These are phyloP conservation scores for Tulasnella calospora DNA, from an alignment of 768 basidiomycete genomes.

Conservation along the genomic window DNA sequence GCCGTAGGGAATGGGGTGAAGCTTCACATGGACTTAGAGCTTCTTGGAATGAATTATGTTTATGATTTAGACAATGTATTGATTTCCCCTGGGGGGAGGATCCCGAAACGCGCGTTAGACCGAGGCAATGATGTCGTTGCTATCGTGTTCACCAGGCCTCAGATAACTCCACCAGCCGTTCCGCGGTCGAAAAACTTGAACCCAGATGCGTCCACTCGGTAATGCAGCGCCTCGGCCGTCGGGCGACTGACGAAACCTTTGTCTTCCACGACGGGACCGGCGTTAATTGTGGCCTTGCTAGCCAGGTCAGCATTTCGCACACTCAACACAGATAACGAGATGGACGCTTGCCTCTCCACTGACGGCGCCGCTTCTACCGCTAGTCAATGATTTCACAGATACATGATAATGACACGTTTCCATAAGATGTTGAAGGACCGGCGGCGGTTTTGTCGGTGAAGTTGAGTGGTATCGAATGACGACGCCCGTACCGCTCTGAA, in stretches of 20 bases:
- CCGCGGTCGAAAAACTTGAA: slow-evolving; percentile 11
- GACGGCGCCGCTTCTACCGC: slow-evolving; percentile 14
- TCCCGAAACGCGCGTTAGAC: too few species aligned
- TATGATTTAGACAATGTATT: too few species aligned
- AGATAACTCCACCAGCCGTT: neutral
- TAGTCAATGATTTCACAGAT: neutral
- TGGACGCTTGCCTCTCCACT: slow-evolving; percentile 1
- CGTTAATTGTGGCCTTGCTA: neutral
- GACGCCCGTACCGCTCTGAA: neutral
- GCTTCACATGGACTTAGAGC: too few species aligned
- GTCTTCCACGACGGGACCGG: slow-evolving; percentile 6
- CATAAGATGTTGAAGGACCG: neutral
- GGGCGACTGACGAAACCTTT: neutral
- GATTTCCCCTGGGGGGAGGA: too few species aligned
- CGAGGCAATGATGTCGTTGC: too few species aligned
- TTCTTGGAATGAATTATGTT: too few species aligned
- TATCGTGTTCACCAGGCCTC: neutral
- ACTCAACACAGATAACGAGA: too few species aligned
- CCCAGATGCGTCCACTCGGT: neutral
- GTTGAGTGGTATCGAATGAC: neutral
- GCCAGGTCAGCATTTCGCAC: neutral
- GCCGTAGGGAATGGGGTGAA: too few species aligned
- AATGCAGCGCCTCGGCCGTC: neutral
- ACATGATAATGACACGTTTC: neutral
- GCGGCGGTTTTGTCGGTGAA: neutral